Evolutionary conservation across 225 moss, liverwort and hornwort species (phyloP).

Genomic region (Ulota crispa): DNA sequence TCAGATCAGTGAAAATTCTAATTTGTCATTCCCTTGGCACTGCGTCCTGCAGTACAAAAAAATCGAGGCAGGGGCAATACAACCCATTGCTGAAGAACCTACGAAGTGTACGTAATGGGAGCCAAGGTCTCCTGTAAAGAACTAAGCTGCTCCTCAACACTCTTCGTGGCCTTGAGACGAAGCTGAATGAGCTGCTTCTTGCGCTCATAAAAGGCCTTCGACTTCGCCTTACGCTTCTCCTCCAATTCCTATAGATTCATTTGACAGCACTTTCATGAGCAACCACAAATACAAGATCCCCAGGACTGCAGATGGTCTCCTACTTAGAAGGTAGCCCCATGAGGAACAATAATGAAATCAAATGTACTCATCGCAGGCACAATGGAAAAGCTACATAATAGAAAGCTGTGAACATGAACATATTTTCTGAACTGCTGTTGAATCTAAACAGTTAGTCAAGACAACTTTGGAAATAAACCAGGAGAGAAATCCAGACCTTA

Average conservation of each 20-base stretch:
- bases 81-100: slow-evolving; percentile 17
- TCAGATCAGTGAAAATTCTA: slow-evolving; percentile 15
- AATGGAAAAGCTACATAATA: background rate
- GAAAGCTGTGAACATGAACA: background rate
- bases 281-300: background rate
- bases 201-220: slow-evolving; percentile 81
- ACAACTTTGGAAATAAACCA: background rate
- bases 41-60: slow-evolving; percentile 28
- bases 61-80: slow-evolving; percentile 18
- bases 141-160: slow-evolving; percentile 61
- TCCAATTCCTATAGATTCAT: slow-evolving; percentile 64
- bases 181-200: slow-evolving; percentile 83
- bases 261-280: background rate
- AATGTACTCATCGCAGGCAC: background rate
- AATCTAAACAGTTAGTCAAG: background rate
- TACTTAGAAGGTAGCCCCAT: background rate
- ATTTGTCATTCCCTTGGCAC: slow-evolving; percentile 25
- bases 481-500: slow-evolving; percentile 44
- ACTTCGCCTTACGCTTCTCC: slow-evolving; percentile 79
- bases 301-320: background rate
- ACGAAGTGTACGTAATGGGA: slow-evolving; percentile 65
- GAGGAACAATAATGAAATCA: background rate
- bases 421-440: background rate
- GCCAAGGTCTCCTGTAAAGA: slow-evolving; percentile 50
- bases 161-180: slow-evolving; percentile 70